phyloP scores from a whole-genome alignment of 2,329 filamentous ascomycete species.

The Trichoderma lentiforme region DNA sequence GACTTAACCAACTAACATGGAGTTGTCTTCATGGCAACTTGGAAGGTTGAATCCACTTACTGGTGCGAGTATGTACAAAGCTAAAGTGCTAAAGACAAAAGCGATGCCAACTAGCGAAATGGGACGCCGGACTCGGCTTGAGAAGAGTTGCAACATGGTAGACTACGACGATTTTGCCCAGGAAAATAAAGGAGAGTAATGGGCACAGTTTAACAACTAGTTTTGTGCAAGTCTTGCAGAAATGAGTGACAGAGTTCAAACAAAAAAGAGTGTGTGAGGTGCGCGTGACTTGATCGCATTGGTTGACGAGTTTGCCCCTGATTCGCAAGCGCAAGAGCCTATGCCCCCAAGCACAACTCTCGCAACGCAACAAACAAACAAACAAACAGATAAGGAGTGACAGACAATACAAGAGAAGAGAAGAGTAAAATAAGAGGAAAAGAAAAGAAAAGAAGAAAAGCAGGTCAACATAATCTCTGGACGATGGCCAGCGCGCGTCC shows the following conservation, averaged over 20 bases:
- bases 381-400: not conserved
- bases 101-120: not conserved
- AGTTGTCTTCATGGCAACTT: not conserved
- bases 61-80: conserved; percentile 8
- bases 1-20: not conserved
- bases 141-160: not conserved
- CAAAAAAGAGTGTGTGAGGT: not conserved
- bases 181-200: not conserved
- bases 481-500: not conserved
- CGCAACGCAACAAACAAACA: not conserved
- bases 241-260: not conserved
- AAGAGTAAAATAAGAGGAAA: not conserved
- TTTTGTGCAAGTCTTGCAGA: too few relatives aligned
- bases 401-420: not conserved
- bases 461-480: not conserved
- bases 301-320: not conserved
- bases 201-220: not conserved
- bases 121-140: not conserved
- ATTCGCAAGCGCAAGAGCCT: not conserved
- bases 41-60: conserved; percentile 11
- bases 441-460: not conserved
- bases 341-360: not conserved
- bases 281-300: not conserved
- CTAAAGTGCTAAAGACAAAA: conserved; percentile 19
- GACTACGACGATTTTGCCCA: not conserved